Evolutionary conservation across 495 filamentous ascomycete species (phyloP).

Genomic region (Bacidia rubella): DNA sequence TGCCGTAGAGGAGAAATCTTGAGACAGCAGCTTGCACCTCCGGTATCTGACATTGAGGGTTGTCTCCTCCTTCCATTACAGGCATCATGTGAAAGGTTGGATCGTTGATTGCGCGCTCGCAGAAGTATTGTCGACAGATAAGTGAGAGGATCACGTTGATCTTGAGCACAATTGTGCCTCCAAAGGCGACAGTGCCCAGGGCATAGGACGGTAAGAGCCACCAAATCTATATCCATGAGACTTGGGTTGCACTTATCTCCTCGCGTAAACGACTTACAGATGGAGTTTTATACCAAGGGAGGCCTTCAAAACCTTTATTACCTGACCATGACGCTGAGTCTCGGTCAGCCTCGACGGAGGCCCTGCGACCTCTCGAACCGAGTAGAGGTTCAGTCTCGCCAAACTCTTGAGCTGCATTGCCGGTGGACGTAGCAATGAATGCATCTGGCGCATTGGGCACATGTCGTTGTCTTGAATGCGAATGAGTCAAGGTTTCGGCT

Average conservation of each 20-base stretch:
- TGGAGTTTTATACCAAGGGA: slow-evolving; percentile 59
- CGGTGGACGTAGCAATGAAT: slow-evolving; percentile 1
- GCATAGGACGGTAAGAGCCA: slow-evolving; percentile 73
- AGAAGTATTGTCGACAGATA: slow-evolving; percentile 66
- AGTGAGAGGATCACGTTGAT: slow-evolving; percentile 68
- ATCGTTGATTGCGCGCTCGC: slow-evolving; percentile 41
- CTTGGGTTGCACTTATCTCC: neutral
- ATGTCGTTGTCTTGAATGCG: slow-evolving; percentile 5
- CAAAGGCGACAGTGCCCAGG: slow-evolving; percentile 69
- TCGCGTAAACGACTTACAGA: slow-evolving; percentile 39
- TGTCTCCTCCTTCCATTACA: slow-evolving; percentile 49
- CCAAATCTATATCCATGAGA: slow-evolving; percentile 44
- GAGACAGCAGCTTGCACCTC: slow-evolving; percentile 64
- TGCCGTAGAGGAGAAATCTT: slow-evolving; percentile 60
- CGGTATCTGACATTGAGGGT: slow-evolving; percentile 54
- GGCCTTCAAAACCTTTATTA: slow-evolving; percentile 43
- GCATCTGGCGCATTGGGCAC: slow-evolving; percentile 6
- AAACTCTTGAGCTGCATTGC: slow-evolving; percentile 2
- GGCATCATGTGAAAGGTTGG: slow-evolving; percentile 48
- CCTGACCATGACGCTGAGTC: slow-evolving; percentile 26
- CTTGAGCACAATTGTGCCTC: slow-evolving; percentile 65
- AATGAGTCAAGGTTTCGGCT: slow-evolving; percentile 27
- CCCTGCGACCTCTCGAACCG: slow-evolving; percentile 4
- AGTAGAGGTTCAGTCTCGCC: slow-evolving; percentile 29
- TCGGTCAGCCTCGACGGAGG: slow-evolving; percentile 3